phyloP scores from a whole-genome alignment of 2,329 filamentous ascomycete species.

The Trichoderma sp. region DNA sequence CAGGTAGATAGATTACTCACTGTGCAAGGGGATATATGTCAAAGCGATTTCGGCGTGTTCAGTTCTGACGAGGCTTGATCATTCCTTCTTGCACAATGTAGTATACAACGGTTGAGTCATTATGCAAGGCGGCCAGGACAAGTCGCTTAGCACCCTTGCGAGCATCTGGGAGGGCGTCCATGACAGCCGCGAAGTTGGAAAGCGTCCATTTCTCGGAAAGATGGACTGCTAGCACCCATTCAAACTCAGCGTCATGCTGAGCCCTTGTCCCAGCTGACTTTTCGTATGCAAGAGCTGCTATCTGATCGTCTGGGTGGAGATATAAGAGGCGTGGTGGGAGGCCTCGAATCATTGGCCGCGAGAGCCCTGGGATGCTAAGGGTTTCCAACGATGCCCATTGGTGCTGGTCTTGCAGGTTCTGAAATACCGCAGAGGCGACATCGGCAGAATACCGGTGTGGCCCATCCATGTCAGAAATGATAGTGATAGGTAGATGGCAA shows the following conservation, averaged over 20 bases:
- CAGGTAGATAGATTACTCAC: not conserved
- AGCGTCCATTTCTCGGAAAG: constrained; percentile 73
- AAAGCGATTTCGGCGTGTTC: constrained; percentile 31
- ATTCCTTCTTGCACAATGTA: constrained; percentile 86
- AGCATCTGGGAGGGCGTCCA: constrained; percentile 61
- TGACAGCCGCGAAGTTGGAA: constrained; percentile 65
- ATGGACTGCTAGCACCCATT: constrained; percentile 78
- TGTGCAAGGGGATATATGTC: not conserved
- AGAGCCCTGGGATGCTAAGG: constrained; percentile 42
- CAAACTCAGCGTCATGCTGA: constrained; percentile 57
- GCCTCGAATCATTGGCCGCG: constrained; percentile 69
- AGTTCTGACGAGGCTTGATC: constrained; percentile 84
- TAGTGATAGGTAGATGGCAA: not conserved
- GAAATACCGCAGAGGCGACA: constrained; percentile 54
- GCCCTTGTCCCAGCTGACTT: constrained; percentile 49
- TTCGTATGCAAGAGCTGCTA: constrained; percentile 66
- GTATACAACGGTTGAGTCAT: constrained; percentile 82
- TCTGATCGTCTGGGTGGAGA: constrained; percentile 80
- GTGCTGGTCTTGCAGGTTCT: constrained; percentile 75
- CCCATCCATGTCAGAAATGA: constrained; percentile 17
- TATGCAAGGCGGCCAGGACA: constrained; percentile 72
- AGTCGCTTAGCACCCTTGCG: constrained; percentile 63
- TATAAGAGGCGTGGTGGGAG: constrained; percentile 74
- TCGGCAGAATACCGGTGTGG: constrained; percentile 16
- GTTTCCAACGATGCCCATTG: constrained; percentile 67